Base-by-base conservation (phyloP, 495 filamentous ascomycete species). In the Penicillium angulare region DNA sequence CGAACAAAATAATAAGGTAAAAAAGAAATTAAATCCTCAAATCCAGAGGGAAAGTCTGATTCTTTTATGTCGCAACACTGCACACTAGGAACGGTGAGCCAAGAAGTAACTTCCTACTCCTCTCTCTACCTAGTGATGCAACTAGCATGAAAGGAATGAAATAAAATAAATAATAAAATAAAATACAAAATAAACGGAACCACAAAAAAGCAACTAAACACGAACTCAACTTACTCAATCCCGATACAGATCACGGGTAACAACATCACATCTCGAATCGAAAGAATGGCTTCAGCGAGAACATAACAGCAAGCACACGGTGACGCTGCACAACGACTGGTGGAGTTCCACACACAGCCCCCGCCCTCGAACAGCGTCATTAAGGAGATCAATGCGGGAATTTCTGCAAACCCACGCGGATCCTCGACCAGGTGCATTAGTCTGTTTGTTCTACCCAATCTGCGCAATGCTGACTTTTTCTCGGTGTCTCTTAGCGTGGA, bases 361-460 rank as follows among this genome's bases (percentile, higher is more conserved):
- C 54, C 49, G 46, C 39, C 49, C 20, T 32, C 22, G 10, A 20
- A 22, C 36, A 49, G 45, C 50, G 47, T 56, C 53, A 50, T 51
- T 47, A 33, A 42, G 43, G 52, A 51, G 17, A 41, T 41, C 35
- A 49, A 15, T 35, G 60, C 60, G 58, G 55, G 55, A 53, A 58
- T 61, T 59, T 42, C 57, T 60, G 57, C 52, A 56, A 52, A 45
- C 43, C 47, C 42, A 47, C 40, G 27, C 33, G 55, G 55, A 59
- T 61, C 52, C 49, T 55, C 42, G 40, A 38, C 15, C 10, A n/a
- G 31, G 6, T 52, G 50, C 51, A 59, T 43, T 59, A 59, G 56
- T 36, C 39, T 23, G 24, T 5, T n/a, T 22, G n/a, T 36, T 34
- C 12, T 39, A n/a, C 16, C 27, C 46, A n/a, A n/a, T n/a, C n/a